Base-by-base conservation (phyloP, 345 rosid species). In the Lepidium aucheri region DNA sequence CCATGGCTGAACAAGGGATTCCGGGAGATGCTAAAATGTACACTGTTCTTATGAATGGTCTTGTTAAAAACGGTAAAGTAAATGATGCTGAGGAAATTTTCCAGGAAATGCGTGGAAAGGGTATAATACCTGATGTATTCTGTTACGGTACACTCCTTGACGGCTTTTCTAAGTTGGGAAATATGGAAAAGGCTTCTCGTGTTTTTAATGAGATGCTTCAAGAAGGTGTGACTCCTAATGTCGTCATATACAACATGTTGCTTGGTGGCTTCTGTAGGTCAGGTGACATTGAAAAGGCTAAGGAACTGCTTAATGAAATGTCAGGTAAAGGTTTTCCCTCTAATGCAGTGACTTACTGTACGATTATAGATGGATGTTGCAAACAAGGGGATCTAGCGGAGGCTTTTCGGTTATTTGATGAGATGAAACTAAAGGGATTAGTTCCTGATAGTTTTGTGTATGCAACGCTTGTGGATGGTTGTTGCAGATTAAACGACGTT, bases 361-460 rank as follows among this genome's bases (percentile, higher is more conserved):
- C 79, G 26, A 76, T 87, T 38, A 91, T 91, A 14, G 87, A 85
- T 75, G 91, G 88, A 60, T 85, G 79, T 63, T 85, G 91, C 86
- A 91, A 88, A 80, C 64, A 69, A 34, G 85, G 88, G 63, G 80
- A 79, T 72, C 65, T 91, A 67, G 34, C 15, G 0, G 79, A 80
- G 79, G 96, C 96, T 18, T 85, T 86, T 60, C 64, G 39, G 49
- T 80, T 91, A 52, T 72, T 82, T 39, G 83, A 88, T 45, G 79
- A 78, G 78, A 91, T 91, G 97, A 52, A 36, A 43, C 63, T 62
- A 10, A 76, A 65, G 65, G 94, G 89, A 40, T 63, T 91, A 73
- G 78, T 24, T 44, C 88, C 86, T 26, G 89, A 88, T 79, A 67
- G 78, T 62, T 88, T 81, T 68, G 80, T 83, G 67, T 91, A 85